Base-by-base conservation (phyloP, 2,329 filamentous ascomycete species). In the Chrysoporthe deuterocubensis region DNA sequence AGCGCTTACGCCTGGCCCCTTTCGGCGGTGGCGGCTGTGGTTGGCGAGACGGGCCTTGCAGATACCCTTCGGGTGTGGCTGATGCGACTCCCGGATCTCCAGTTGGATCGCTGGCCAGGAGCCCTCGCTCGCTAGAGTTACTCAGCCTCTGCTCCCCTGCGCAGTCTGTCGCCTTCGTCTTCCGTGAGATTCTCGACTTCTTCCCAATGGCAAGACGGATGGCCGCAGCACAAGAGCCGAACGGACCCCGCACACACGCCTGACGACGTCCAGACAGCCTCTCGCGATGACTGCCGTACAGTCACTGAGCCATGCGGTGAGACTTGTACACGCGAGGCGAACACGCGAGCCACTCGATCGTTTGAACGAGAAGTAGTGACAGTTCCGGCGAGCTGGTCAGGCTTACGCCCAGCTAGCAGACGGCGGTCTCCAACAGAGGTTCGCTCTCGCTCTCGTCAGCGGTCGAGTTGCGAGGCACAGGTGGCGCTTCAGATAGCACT, bases 261-360 rank as follows among this genome's bases (percentile, higher is more conserved):
- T 21, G 40, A 43, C 40, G 21, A 21, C 6, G 40, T 43, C 13
- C 44, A 18, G 37, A 60, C 13, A 2, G n/a, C 26, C 18, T 60
- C 56, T 32, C 60, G 6, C 42, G 67, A 58, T 13, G 42, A 67
- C 34, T 59, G 16, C 43, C 54, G 43, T 63, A 43, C 44, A 52
- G 58, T 42, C 48, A 68, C 66, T 40, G 34, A 21, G 2, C 16
- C 44, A 60, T 52, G 63, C 63, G 50, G 62, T 70, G 58, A 62
- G 60, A 70, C 68, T 59, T 56, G 52, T 58, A 64, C 66, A 67
- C 63, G 65, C 68, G 56, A 66, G 58, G 62, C 60, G 48, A 50
- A 50, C 46, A 60, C 50, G 26, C 50, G 40, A 46, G 18, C 58
- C 57, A 21, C 48, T 43, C 44, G 26, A n/a, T 40, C 43, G 37